Evolutionary conservation across 306 rosid genomes (phyloP).

Genomic region (Prunus fruticosa): DNA sequence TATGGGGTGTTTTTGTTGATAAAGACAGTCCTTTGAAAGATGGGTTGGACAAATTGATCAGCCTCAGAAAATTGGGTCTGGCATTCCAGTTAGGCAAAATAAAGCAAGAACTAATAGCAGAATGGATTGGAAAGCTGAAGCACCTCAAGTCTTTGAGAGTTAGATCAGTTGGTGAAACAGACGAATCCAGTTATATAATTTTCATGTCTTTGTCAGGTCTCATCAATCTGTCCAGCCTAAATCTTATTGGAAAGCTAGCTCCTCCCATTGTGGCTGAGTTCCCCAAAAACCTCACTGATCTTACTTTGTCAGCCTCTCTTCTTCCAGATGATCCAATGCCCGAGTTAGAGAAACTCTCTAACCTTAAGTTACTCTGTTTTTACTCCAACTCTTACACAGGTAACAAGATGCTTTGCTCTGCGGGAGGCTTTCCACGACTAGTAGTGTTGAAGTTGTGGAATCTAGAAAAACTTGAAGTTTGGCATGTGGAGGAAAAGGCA

Average conservation of each 20-base stretch:
- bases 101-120: not conserved
- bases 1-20: conserved; percentile 35
- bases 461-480: conserved; percentile 18
- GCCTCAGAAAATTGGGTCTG: conserved; percentile 32
- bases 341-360: conserved; percentile 20
- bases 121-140: conserved; percentile 15
- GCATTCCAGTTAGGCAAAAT: conserved; percentile 16
- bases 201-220: conserved; percentile 16
- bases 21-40: conserved; percentile 21
- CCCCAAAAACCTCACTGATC: conserved; percentile 25
- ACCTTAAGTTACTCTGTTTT: conserved; percentile 22
- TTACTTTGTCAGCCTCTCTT: conserved; percentile 39
- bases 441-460: conserved; percentile 6
- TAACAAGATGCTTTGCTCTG: conserved; percentile 14
- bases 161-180: conserved; percentile 24
- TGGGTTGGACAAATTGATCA: conserved; percentile 19
- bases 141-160: conserved; percentile 26
- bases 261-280: not conserved
- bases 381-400: conserved; percentile 24
- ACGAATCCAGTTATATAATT: not conserved
- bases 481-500: conserved; percentile 28
- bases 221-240: conserved; percentile 25
- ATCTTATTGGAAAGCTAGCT: conserved; percentile 23
- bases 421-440: conserved; percentile 26
- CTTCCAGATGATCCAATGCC: conserved; percentile 28